Percentiles rank a stretch among this genome's conserved stretches.
Conservation (phyloP, 768 basidiomycete genomes). For the Naganishia vaughanmartiniae region DNA sequence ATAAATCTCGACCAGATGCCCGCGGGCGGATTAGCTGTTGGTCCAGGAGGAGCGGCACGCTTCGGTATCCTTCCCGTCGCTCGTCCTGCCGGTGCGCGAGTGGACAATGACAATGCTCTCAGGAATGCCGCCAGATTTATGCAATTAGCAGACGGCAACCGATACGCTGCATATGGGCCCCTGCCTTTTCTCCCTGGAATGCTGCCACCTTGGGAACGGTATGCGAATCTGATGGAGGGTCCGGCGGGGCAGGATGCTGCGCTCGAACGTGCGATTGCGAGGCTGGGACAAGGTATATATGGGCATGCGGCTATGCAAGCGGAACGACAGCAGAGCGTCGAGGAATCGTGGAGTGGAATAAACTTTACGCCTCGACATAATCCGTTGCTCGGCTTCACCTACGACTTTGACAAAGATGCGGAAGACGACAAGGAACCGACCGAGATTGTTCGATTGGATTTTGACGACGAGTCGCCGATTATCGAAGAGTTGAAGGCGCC, state of each 20-base stretch:
- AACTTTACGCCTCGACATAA: slow-evolving; percentile 29
- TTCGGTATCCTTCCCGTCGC: background rate
- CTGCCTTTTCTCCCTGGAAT: too few species aligned
- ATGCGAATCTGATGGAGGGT: too few species aligned
- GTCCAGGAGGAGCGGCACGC: background rate
- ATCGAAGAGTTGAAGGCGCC: slow-evolving; percentile 25
- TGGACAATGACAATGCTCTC: too few species aligned
- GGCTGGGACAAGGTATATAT: too few species aligned
- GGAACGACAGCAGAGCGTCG: slow-evolving; percentile 27
- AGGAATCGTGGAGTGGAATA: slow-evolving; percentile 36
- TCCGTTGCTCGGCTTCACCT: slow-evolving; percentile 33
- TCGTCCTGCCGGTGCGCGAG: background rate
- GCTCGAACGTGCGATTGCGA: background rate
- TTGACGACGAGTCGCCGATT: slow-evolving; percentile 39
- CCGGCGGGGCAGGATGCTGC: too few species aligned
- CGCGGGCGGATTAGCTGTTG: background rate
- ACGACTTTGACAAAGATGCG: slow-evolving; percentile 38
- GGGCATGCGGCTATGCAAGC: background rate
- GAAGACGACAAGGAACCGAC: slow-evolving; percentile 34
- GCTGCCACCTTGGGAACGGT: too few species aligned
- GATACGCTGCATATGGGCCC: too few species aligned
- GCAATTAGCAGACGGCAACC: too few species aligned
- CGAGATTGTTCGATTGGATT: slow-evolving; percentile 33
- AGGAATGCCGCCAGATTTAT: too few species aligned
- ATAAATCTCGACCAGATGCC: background rate